phyloP scores from a whole-genome alignment of 2,329 filamentous ascomycete species.

The Pezizomycotina sp. region DNA sequence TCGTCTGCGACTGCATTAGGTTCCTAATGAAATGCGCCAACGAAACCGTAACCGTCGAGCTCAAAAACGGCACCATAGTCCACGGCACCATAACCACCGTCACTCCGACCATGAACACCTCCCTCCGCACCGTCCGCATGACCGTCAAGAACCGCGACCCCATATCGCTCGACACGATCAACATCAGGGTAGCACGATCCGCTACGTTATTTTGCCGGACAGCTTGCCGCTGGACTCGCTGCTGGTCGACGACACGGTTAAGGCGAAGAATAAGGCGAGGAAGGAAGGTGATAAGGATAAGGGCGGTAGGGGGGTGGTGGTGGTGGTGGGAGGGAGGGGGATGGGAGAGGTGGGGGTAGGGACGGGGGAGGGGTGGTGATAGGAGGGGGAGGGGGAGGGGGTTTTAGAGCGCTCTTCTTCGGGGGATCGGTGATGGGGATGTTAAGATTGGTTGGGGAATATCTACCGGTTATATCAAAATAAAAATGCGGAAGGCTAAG shows the following conservation, averaged over 20 bases:
- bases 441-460: slow-evolving; percentile 30
- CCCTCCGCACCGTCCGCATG: slow-evolving; percentile 92
- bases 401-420: slow-evolving; percentile 37
- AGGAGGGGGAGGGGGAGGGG: slow-evolving; percentile 34
- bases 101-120: slow-evolving; percentile 96
- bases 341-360: slow-evolving; percentile 34
- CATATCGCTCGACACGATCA: slow-evolving; percentile 83
- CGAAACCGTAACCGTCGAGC: slow-evolving; percentile 93
- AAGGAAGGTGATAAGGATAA: slow-evolving; percentile 57
- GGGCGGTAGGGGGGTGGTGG: slow-evolving; percentile 35
- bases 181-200: slow-evolving; percentile 91
- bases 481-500: no score
- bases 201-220: slow-evolving; percentile 93
- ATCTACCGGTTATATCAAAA: no score
- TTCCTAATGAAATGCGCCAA: slow-evolving; percentile 99
- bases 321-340: slow-evolving; percentile 34
- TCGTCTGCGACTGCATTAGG: slow-evolving; percentile 35
- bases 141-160: slow-evolving; percentile 75
- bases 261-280: slow-evolving; percentile 98
- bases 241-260: slow-evolving; percentile 87
- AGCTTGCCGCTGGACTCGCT: slow-evolving; percentile 87
- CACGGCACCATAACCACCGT: slow-evolving; percentile 95
- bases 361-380: slow-evolving; percentile 34
- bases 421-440: slow-evolving; percentile 39
- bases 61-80: slow-evolving; percentile 96